Conservation (phyloP, 2,329 filamentous ascomycete genomes). For the Allantophomopsis lycopodina region DNA sequence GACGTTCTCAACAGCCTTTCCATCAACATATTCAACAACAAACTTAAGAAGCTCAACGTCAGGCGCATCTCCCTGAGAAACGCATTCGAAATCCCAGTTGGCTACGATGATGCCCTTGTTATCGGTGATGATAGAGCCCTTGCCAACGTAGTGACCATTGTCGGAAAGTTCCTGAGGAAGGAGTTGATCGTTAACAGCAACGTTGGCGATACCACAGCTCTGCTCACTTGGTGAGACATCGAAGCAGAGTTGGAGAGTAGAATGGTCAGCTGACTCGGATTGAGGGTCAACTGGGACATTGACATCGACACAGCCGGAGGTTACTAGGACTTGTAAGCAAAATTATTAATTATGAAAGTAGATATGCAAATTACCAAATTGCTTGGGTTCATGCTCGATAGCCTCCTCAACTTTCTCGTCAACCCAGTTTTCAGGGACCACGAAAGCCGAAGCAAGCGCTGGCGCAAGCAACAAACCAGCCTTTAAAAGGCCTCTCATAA, state of each 20-base stretch:
- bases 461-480: slow-evolving; percentile 15
- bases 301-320: background rate
- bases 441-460: slow-evolving; percentile 11
- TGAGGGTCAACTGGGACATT: background rate
- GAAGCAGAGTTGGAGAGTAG: slow-evolving; percentile 20
- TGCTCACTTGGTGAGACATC: slow-evolving; percentile 28
- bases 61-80: slow-evolving; percentile 23
- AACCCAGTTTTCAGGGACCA: slow-evolving; percentile 9
- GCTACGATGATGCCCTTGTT: slow-evolving; percentile 25
- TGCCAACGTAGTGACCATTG: slow-evolving; percentile 21
- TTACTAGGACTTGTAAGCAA: no score
- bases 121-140: slow-evolving; percentile 25
- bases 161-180: slow-evolving; percentile 22
- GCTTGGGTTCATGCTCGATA: no score
- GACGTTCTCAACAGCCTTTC: slow-evolving; percentile 21
- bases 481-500: slow-evolving; percentile 17
- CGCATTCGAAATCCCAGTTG: slow-evolving; percentile 33
- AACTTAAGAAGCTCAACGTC: slow-evolving; percentile 31
- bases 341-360: no score
- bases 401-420: no score
- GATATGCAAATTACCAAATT: no score
- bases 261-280: background rate
- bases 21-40: slow-evolving; percentile 27
- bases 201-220: slow-evolving; percentile 31
- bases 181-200: slow-evolving; percentile 30